Evolutionary conservation across 2,329 filamentous ascomycete genomes (phyloP), one percentile per base, ranked within the genome.

Genomic region (Beauveria pseudobassiana): DNA sequence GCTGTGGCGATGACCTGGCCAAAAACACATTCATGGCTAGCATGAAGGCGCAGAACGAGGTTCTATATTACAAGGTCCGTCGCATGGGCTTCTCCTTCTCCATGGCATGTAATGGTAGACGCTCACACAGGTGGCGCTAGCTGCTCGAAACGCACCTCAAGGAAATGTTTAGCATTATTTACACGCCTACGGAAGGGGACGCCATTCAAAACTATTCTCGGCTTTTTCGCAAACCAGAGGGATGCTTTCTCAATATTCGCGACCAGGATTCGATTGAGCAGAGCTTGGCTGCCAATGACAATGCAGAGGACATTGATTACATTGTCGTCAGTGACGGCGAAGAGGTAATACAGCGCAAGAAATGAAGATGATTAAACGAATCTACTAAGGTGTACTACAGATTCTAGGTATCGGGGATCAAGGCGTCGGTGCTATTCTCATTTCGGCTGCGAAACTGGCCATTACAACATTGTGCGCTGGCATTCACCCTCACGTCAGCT

Each of bases 331-430:
- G 88, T 49, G 78, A 85, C 65, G 83, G 83, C 7, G 82, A 86
- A 64, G 79, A 92, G 30, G 51, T 53, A 42, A 18, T 40, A 1
- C 14, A 18, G 2, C 18, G 12, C 22, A 3, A 10, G 12, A 38
- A 2, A 12, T 14, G 12, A 34, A 14, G 12, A 34, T 14, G 30
- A 5, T 34, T 34, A 10, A 34, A 14, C 30, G 12, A 5, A 14
- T 1, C 5, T 34, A 34, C 30, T 14, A 34, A 34, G 30, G 12
- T 3, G 0, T 5, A 5, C 9, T 5, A 1, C 1, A 52, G 75
- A 96, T 96, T 52, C 80, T 96, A 0, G 91, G 92, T 1, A 96
- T 96, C 63, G 91, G 92, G 1, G 92, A 96, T 69, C 91, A 96
- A 74, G 92, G 92, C 1, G 88, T 91, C 1, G 91, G 92, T 5